A percentile compares a stretch with the other conserved stretches of the same genome.
These are phyloP conservation scores for Pseudopithomyces chartarum DNA, from an alignment of 2,329 filamentous ascomycete genomes.

Conservation along the genomic window DNA sequence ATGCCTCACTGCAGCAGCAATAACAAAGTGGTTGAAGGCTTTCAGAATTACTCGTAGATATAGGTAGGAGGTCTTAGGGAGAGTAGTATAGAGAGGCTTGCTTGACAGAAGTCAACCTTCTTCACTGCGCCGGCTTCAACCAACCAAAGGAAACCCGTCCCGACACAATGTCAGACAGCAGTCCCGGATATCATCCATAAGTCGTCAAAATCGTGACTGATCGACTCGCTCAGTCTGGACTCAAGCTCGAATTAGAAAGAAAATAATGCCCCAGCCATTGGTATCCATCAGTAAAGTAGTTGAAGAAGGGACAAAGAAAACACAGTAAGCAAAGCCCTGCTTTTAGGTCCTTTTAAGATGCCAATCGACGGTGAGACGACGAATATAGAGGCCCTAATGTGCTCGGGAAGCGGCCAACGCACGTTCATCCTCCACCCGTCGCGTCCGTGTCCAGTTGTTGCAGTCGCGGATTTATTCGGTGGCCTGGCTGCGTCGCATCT, in stretches of 20 bases:
- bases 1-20: neutral
- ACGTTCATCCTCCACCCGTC: constrained; percentile 2
- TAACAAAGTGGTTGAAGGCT: neutral
- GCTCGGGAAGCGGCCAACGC: constrained; percentile 11
- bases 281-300: constrained; percentile 36
- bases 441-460: constrained; percentile 1
- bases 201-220: constrained; percentile 49
- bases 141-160: constrained; percentile 34
- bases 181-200: constrained; percentile 48
- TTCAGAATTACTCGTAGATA: constrained; percentile 2
- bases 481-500: constrained; percentile 88
- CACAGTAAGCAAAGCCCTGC: constrained; percentile 37
- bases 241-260: constrained; percentile 34
- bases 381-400: constrained; percentile 4
- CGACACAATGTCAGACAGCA: constrained; percentile 30
- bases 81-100: constrained; percentile 13
- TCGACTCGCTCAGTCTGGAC: constrained; percentile 45
- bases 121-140: constrained; percentile 8
- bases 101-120: constrained; percentile 3
- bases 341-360: constrained; percentile 29
- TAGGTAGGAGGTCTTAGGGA: constrained; percentile 9
- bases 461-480: constrained; percentile 51
- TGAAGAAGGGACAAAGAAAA: constrained; percentile 26
- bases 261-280: constrained; percentile 36
- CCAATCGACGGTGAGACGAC: constrained; percentile 7